Evolutionary conservation across 2,329 filamentous ascomycete genomes (phyloP), one percentile per base, ranked within the genome.

Genomic region (Xylariales sp.): DNA sequence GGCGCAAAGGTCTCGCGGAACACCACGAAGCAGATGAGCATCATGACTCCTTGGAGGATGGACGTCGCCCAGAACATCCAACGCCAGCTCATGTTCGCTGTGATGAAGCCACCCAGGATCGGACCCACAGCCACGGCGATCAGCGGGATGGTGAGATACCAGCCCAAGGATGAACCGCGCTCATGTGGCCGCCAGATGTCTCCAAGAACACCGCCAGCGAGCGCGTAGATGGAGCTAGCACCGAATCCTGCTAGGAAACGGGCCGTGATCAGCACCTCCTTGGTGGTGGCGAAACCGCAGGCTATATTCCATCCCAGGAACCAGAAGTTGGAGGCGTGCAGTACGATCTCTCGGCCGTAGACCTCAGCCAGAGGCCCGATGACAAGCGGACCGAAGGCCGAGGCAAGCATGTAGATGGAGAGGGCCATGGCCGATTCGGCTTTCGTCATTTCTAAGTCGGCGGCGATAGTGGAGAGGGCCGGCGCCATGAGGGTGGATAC

Each of bases 401-500:
- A 73, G 11, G 67, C 70, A 5, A 74, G 57, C 7, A 76, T 56
- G 44, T 74, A 75, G 30, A 74, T 66, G 3, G 65, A 70, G 15
- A 72, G 43, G 0, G 65, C 50, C 53, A 81, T 63, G 28, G 66
- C 65, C 3, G 76, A 59, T 45, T 74, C 62, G 25, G 58, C 56
- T 6, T 62, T 53, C 5, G 50, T 66, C 52, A 81, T 78, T 29
- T 69, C 29, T 11, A 82, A 58, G 27, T 81, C 73, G 2, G 52
- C 50, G 5, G 68, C 64, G 30, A 83, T 73, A 2, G 62, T 49
- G 2, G 61, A 46, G 18, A 83, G 46, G 0, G 69, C 69, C 0
- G 70, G 70, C 0, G 72, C 70, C 57, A 74, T 69, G 50, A 76
- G 73, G 1, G 70, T 71, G 4, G 68, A 71, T 0, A 72, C 66